A percentile compares a stretch with the other conserved stretches of the same genome.
These are phyloP conservation scores for Actinomortierella ambigua DNA, from an alignment of 371 early-diverging fungal species.

Conservation along the genomic window DNA sequence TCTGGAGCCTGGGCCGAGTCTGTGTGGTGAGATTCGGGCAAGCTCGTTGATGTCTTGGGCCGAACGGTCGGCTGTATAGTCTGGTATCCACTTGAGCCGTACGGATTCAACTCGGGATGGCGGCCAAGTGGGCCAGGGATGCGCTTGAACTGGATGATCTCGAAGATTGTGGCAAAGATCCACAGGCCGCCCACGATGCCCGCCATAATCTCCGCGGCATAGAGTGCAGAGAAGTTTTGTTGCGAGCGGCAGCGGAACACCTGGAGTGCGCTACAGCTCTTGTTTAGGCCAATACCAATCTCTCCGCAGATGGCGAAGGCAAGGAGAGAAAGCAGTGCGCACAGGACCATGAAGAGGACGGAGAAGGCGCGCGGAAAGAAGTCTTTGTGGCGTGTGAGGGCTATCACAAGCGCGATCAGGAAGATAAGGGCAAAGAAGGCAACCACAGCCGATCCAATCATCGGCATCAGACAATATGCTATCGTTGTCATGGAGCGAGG, in stretches of 20 bases:
- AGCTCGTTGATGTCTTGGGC: no score
- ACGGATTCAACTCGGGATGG: no score
- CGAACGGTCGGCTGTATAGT: no score
- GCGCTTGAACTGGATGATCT: slow-evolving; percentile 24
- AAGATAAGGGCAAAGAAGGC: slow-evolving; percentile 14
- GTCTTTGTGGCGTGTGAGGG: slow-evolving; percentile 9
- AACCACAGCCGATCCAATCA: slow-evolving; percentile 23
- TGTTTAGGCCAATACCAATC: slow-evolving; percentile 36
- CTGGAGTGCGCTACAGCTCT: slow-evolving; percentile 14
- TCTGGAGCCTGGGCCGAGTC: no score
- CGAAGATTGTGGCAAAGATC: slow-evolving; percentile 15
- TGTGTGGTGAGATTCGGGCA: no score
- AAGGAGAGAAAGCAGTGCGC: slow-evolving; percentile 2
- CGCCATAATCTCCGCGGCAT: slow-evolving; percentile 24
- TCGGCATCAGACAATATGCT: slow-evolving; percentile 39
- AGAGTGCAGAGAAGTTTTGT: slow-evolving; percentile 22
- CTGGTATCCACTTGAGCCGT: no score
- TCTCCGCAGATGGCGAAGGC: slow-evolving; percentile 32
- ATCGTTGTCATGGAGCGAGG: not conserved
- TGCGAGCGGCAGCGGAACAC: slow-evolving; percentile 8
- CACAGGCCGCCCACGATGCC: slow-evolving; percentile 29
- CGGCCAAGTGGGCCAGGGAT: not conserved
- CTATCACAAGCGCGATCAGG: slow-evolving; percentile 4
- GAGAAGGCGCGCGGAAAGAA: slow-evolving; percentile 10
- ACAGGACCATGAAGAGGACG: slow-evolving; percentile 1